Evolutionary conservation across 768 basidiomycete species (phyloP).

Genomic region (Asterophora parasitica): DNA sequence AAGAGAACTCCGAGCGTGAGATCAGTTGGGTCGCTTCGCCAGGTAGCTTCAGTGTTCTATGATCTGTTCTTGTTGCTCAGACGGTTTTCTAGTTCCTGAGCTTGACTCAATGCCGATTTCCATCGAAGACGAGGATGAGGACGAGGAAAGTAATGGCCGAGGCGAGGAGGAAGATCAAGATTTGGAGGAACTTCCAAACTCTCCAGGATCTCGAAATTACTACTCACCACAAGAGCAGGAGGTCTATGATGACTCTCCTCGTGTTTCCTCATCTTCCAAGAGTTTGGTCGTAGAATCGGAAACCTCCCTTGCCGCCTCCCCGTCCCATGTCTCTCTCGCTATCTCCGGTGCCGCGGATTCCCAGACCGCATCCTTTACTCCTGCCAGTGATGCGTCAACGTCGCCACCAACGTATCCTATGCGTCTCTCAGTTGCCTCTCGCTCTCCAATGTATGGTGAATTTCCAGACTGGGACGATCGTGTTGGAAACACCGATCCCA

Average conservation of each 20-base stretch:
- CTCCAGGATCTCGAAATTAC: slow-evolving; percentile 45
- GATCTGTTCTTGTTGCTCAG: slow-evolving; percentile 9
- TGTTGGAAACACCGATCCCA: slow-evolving; percentile 33
- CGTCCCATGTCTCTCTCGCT: slow-evolving; percentile 42
- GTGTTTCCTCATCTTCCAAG: slow-evolving; percentile 54
- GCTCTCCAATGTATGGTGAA: slow-evolving; percentile 50
- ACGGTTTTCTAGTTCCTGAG: slow-evolving; percentile 42
- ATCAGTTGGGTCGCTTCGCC: slow-evolving; percentile 77
- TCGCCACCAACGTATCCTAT: slow-evolving; percentile 56
- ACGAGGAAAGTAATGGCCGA: slow-evolving; percentile 45
- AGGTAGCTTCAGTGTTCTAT: slow-evolving; percentile 39
- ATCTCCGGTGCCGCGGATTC: slow-evolving; percentile 42
- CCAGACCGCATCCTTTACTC: slow-evolving; percentile 34
- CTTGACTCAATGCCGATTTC: slow-evolving; percentile 52
- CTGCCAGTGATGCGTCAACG: slow-evolving; percentile 41
- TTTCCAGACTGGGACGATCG: slow-evolving; percentile 48
- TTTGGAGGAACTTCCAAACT: slow-evolving; percentile 47
- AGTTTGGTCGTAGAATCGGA: slow-evolving; percentile 62
- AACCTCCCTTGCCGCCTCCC: slow-evolving; percentile 46
- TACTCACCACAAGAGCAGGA: slow-evolving; percentile 36
- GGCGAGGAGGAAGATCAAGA: slow-evolving; percentile 33
- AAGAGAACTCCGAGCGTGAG: slow-evolving; percentile 48
- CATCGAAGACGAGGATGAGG: slow-evolving; percentile 53
- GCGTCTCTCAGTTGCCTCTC: slow-evolving; percentile 58
- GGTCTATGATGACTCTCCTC: slow-evolving; percentile 49